Evolutionary conservation across 1,284 basidiomycete genomes (phyloP), one percentile per base, ranked within the genome.

Genomic region (Omphalotus olearius): DNA sequence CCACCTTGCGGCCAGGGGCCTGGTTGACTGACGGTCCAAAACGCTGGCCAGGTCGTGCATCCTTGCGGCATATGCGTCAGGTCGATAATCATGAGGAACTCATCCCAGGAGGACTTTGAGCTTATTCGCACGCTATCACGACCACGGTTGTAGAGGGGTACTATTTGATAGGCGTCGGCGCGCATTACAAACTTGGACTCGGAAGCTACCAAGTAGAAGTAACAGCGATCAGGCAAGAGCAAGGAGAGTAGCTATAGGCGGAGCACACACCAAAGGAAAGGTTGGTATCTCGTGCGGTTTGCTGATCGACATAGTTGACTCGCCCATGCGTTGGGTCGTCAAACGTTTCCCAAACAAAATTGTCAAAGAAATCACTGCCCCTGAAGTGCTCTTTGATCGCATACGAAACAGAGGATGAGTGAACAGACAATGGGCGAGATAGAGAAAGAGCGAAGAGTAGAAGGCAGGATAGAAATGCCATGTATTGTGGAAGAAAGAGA

Each of bases 41-140:
- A 85, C 9, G 83, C 83, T 6, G 83, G 83, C 84, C 83, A 85
- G 11, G 78, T 79, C 5, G 62, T 66, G 51, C 78, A 81, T 2
- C 79, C 79, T 45, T 67, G 60, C 0, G 81, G 81, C 76, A 82
- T 82, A 60, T 82, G 80, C 40, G 60, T 52, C 26, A 82, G 54
- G 56, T 82, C 77, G 26, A 82, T 66, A 7, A 83, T 66, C 18
- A 74, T 58, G 23, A 82, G 52, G 6, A 72, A 68, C 17, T 80
- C 75, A 16, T 60, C 62, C 55, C 73, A 80, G 0, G 71, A 65
- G 4, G 57, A 56, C 26, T 69, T 59, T 3, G 79, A 80, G 6
- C 59, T 60, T 46, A 83, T 79, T 35, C 80, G 71, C 40, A 79
- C 61, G 58, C 78, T 80, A 53, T 76, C 67, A 35, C 79, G 70